These are phyloP conservation scores for Nothophaeocryptopus gaeumannii DNA, from an alignment of 2,329 filamentous ascomycete species.

Conservation along the genomic window DNA sequence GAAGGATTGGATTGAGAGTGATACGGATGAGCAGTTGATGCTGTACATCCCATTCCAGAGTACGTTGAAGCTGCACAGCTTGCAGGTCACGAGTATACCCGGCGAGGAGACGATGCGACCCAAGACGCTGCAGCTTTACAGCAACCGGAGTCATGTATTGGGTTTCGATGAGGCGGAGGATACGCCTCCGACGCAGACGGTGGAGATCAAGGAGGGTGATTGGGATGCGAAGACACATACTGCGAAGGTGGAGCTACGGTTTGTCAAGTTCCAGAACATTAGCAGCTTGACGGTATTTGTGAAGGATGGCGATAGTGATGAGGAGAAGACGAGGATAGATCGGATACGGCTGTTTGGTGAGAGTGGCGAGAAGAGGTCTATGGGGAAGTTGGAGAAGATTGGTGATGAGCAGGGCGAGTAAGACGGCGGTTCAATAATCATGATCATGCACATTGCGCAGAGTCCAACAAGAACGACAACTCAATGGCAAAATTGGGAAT, in stretches of 20 bases:
- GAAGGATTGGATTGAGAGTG: slow-evolving; percentile 88
- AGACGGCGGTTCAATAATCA: too few relatives aligned
- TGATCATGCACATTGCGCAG: too few relatives aligned
- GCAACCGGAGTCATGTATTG: slow-evolving; percentile 83
- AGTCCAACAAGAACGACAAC: too few relatives aligned
- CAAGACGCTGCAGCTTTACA: slow-evolving; percentile 78
- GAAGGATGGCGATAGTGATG: slow-evolving; percentile 73
- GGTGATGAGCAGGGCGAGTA: slow-evolving; percentile 60
- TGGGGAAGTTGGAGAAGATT: slow-evolving; percentile 94
- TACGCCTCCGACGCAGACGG: slow-evolving; percentile 72
- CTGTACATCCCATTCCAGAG: slow-evolving; percentile 87
- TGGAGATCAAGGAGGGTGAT: slow-evolving; percentile 70
- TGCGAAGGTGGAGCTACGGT: slow-evolving; percentile 64
- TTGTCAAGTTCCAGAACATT: slow-evolving; percentile 97
- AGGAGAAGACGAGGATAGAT: slow-evolving; percentile 82
- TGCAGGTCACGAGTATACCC: slow-evolving; percentile 79
- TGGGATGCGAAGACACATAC: slow-evolving; percentile 62
- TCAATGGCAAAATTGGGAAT: too few relatives aligned
- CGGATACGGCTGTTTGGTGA: slow-evolving; percentile 80
- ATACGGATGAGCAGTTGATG: slow-evolving; percentile 95
- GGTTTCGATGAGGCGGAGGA: slow-evolving; percentile 95
- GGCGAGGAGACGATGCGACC: slow-evolving; percentile 78
- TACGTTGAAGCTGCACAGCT: slow-evolving; percentile 82
- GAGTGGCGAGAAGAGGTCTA: slow-evolving; percentile 83
- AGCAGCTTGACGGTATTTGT: slow-evolving; percentile 84